A percentile compares a stretch with the other conserved stretches of the same genome.
These are phyloP conservation scores for Quercus dentata DNA, from an alignment of 306 rosid genomes.

Conservation along the genomic window DNA sequence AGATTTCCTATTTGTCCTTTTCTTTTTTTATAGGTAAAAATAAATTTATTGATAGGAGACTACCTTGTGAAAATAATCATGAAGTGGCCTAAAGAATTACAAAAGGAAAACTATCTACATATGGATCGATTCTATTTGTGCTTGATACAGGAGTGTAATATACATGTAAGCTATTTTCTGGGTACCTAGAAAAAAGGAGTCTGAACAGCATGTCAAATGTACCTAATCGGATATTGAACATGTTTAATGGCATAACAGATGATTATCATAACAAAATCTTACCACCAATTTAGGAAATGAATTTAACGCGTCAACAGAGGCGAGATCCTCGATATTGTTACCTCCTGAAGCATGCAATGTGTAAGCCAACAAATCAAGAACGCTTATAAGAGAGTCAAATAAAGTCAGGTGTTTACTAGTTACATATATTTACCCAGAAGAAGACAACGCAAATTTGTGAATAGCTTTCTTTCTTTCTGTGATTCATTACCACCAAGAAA, in stretches of 20 bases:
- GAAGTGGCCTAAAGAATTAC: too few species aligned
- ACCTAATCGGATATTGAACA: not conserved
- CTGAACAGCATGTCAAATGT: not conserved
- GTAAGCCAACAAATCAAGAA: constrained; percentile 23
- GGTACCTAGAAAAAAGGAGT: too few species aligned
- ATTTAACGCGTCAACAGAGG: constrained; percentile 73
- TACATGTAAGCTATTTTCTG: too few species aligned
- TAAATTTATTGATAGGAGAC: too few species aligned
- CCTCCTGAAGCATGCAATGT: constrained; percentile 50
- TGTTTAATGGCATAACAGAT: constrained; percentile 7
- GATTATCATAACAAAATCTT: constrained; percentile 35
- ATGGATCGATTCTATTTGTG: too few species aligned
- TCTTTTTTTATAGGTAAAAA: too few species aligned
- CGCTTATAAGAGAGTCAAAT: constrained; percentile 8
- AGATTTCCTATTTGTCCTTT: too few species aligned
- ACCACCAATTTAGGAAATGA: constrained; percentile 78
- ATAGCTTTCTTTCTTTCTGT: constrained; percentile 41
- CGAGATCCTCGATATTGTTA: constrained; percentile 65
- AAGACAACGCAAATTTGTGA: constrained; percentile 72
- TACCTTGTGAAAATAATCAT: too few species aligned
- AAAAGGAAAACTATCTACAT: too few species aligned
- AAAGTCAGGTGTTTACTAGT: constrained; percentile 18
- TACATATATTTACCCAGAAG: constrained; percentile 64
- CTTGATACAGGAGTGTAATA: too few species aligned
- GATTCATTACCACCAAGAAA: constrained; percentile 25